Conservation (phyloP, 768 basidiomycete species). For the Kwoniella botswanensis region DNA sequence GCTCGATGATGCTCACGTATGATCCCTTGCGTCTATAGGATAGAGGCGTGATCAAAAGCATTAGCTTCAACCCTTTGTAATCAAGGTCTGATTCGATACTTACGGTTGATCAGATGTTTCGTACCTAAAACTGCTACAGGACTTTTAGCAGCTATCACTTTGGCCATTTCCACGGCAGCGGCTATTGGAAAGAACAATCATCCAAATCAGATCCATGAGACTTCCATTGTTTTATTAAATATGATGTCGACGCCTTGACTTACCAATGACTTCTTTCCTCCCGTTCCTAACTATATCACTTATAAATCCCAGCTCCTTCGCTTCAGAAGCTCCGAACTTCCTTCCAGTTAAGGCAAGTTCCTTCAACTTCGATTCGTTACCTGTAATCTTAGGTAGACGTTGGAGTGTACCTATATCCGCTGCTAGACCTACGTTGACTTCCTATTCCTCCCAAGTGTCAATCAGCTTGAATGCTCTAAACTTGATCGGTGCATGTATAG, state of each 20-base stretch:
- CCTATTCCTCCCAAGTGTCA: constrained; percentile 60
- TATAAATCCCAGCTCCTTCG: constrained; percentile 72
- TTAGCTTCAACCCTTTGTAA: background rate
- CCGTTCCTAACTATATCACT: constrained; percentile 74
- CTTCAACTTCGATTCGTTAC: constrained; percentile 71
- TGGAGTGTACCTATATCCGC: constrained; percentile 88
- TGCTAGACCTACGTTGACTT: constrained; percentile 84
- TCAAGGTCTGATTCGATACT: constrained; percentile 10
- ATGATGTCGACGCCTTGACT: constrained; percentile 8
- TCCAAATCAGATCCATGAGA: background rate
- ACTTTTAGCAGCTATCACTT: constrained; percentile 72
- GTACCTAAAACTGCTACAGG: constrained; percentile 78
- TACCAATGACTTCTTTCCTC: constrained; percentile 67
- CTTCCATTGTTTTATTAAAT: background rate
- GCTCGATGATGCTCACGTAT: constrained; percentile 63
- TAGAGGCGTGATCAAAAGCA: background rate
- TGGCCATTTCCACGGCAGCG: constrained; percentile 71
- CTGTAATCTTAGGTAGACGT: constrained; percentile 75
- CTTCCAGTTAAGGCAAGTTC: constrained; percentile 80
- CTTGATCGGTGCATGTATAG: background rate
- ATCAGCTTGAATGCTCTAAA: background rate
- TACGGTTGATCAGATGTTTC: constrained; percentile 73
- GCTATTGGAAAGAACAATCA: constrained; percentile 21
- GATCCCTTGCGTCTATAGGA: constrained; percentile 69
- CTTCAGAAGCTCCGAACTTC: constrained; percentile 72